These are phyloP conservation scores for Phytophthora foliorum DNA, from an alignment of 352 stramenopile genomes.

Conservation along the genomic window DNA sequence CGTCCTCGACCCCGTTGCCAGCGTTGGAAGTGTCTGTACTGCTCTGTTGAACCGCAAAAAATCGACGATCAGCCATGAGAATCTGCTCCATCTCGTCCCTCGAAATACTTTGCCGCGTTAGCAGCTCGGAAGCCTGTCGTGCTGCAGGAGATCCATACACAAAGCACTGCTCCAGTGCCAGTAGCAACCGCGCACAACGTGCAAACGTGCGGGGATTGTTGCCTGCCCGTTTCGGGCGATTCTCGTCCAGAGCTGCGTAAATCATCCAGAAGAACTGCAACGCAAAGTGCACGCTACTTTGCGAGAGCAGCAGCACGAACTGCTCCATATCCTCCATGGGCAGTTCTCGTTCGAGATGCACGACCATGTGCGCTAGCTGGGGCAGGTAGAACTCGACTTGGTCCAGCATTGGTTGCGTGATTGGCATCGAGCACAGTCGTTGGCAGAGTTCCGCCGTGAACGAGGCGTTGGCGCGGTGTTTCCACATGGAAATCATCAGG, in stretches of 20 bases:
- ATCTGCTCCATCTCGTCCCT: constrained; percentile 80
- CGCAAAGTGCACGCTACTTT: constrained; percentile 84
- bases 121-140: constrained; percentile 64
- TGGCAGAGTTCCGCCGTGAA: constrained; percentile 75
- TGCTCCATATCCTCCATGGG: constrained; percentile 83
- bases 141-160: constrained; percentile 78
- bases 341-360: constrained; percentile 84
- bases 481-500: constrained; percentile 84
- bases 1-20: constrained; percentile 17
- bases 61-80: constrained; percentile 70
- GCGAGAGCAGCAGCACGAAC: constrained; percentile 78
- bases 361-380: constrained; percentile 86
- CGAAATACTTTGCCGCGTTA: constrained; percentile 74
- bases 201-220: constrained; percentile 74
- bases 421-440: constrained; percentile 58
- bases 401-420: constrained; percentile 67
- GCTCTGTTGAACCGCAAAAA: constrained; percentile 75
- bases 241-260: constrained; percentile 82
- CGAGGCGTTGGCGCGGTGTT: constrained; percentile 61
- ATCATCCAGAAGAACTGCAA: constrained; percentile 90
- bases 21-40: constrained; percentile 8
- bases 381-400: constrained; percentile 86
- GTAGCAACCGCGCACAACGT: constrained; percentile 75
- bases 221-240: constrained; percentile 72
- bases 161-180: constrained; percentile 84